Base-by-base conservation (phyloP, 768 basidiomycete genomes). In the Crassisporium funariophilum region DNA sequence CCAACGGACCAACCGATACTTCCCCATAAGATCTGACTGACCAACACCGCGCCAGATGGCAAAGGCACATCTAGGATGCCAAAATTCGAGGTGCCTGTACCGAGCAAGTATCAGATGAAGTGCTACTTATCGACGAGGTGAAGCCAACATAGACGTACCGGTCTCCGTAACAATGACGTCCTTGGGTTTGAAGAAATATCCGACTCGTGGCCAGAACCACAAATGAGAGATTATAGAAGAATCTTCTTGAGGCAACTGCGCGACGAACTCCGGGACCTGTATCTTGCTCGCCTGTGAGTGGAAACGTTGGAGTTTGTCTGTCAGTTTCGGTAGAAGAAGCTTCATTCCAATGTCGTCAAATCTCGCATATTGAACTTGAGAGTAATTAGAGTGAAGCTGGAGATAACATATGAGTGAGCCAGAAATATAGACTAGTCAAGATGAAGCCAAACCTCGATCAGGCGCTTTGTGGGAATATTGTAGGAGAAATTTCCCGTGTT, bases 1-100 rank as follows among this genome's bases (percentile, higher is more conserved):
- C 91, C 90, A 31, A 88, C 82, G 13, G 86, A 82, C 86, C 87
- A 97, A 0, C 95, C 95, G 54, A 98, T 97, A 48, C 86, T 86
- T 40, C 95, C 94, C 85, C 89, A 97, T 4, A 97, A 68, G 41
- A 95, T 82, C 66, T 94, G 91, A 50, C 76, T 81, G 29, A 91
- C 50, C 47, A 86, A 81, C 4, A 82, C 64, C 0, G 83, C 70
- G 35, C 81, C 74, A n/a, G 80, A 73, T 0, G 95, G 95, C 9
- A 95, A 68, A 1, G 84, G 82, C 22, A 91, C 77, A 50, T 91
- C 90, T 31, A 93, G 63, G 37, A 95, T 79, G 35, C 94, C 95
- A 61, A 95, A 97, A 50, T 75, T 85, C 10, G 89, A 82, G 0
- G 91, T 94, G 4, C 86, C 82, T 79, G n/a, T n/a, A n/a, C n/a